Evolutionary conservation across 441 rosid species (phyloP), one percentile per base, ranked within the genome.

Genomic region (California macrophylla): DNA sequence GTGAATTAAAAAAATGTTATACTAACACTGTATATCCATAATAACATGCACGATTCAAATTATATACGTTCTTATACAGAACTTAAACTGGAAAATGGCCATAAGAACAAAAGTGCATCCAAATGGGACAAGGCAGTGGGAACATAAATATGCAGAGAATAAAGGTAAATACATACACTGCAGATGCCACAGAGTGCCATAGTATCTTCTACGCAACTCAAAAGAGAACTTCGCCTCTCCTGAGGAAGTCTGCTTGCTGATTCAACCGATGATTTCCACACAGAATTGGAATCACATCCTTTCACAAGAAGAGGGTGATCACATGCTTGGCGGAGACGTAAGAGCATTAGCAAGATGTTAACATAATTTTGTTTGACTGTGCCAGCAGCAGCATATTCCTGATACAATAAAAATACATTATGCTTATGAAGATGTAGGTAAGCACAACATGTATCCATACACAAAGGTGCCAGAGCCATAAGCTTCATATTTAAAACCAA

Each of bases 301-400:
- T 82, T 88, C 30, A 92, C 96, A 63, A 92, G 93, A 82, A 86
- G 90, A 71, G 93, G 97, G 74, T 92, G 94, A 81, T 89, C 98
- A 72, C 96, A 92, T 40, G 98, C 96, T 84, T 92, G 98, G 60
- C 96, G 90, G 71, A 92, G 95, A 50, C 98, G 95, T 85, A 92
- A 78, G 71, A 92, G 91, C 98, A 92, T 90, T 82, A 92, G 77
- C 79, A 92, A 80, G 77, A 92, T 90, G 77, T 92, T 92, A 47
- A 88, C 96, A 52, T 90, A 92, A 79, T 90, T 92, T 74, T 90
- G 93, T 75, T 86, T 90, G 29, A 92, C 93, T 58, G 94, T 92
- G 76, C 98, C 98, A 47, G 98, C 98, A 71, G 85, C 93, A 18
- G 89, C 91, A 80, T 92, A 92, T 81, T 90, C 96, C 98, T 92